phyloP scores from a whole-genome alignment of 139 green algal species.

The Yamagishiella unicocca region DNA sequence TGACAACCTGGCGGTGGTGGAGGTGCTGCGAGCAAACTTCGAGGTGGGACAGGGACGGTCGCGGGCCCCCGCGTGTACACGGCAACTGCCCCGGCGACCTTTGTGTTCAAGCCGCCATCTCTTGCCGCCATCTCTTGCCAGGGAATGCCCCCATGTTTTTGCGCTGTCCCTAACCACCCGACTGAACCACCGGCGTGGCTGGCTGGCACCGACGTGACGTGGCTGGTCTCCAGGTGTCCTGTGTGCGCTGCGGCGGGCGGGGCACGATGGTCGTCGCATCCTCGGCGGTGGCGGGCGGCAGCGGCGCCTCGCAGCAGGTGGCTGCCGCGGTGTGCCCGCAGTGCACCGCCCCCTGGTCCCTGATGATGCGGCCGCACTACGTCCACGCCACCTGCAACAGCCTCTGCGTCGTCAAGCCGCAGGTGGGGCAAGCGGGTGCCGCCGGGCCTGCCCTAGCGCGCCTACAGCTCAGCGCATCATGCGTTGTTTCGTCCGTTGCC shows the following conservation, averaged over 20 bases:
- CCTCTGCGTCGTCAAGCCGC: conserved; percentile 33
- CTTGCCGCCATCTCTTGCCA: too few species aligned
- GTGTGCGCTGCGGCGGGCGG: conserved; percentile 18
- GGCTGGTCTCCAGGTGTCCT: conserved; percentile 18
- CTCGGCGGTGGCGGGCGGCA: background rate
- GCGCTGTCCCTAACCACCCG: too few species aligned
- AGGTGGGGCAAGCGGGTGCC: conserved; percentile 21
- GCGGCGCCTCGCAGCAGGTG: background rate
- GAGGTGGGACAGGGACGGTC: too few species aligned
- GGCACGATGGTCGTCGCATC: background rate
- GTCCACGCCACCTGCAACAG: conserved; percentile 34
- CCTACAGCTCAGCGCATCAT: too few species aligned
- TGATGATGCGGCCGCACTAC: conserved; percentile 42
- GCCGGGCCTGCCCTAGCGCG: too few species aligned
- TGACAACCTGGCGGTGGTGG: conserved; percentile 46
- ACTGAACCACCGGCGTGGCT: too few species aligned
- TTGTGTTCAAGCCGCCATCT: too few species aligned
- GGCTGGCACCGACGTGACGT: too few species aligned
- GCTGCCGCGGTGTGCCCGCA: background rate
- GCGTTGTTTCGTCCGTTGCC: too few species aligned
- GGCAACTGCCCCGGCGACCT: too few species aligned
- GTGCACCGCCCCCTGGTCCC: background rate
- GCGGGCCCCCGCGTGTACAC: too few species aligned
- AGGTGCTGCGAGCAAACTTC: conserved; percentile 38
- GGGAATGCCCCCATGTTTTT: too few species aligned